These are phyloP conservation scores for Podospora pseudoanserina DNA, from an alignment of 495 filamentous ascomycete genomes.

Conservation along the genomic window DNA sequence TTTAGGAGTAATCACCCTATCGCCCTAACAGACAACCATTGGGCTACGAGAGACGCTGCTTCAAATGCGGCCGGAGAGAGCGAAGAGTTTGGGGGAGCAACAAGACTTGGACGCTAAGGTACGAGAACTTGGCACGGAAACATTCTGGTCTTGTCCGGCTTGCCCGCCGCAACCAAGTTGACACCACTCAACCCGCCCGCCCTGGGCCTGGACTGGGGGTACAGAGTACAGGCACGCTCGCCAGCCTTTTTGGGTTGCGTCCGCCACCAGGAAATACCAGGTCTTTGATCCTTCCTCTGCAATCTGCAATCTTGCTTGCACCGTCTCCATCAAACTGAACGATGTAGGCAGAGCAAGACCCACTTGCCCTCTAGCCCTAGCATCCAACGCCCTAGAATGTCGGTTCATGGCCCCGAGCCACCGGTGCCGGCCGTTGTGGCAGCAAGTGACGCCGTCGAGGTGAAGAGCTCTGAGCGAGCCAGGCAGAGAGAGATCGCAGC, in stretches of 20 bases:
- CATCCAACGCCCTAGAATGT: not conserved
- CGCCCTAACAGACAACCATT: too few relatives aligned
- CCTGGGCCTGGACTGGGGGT: too few relatives aligned
- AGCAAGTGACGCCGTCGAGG: not conserved
- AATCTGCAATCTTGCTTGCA: not conserved
- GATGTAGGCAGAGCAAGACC: not conserved
- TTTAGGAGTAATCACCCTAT: too few relatives aligned
- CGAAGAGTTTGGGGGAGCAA: too few relatives aligned
- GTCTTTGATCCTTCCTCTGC: not conserved
- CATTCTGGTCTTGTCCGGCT: not conserved
- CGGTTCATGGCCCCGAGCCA: not conserved
- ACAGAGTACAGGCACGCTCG: not conserved
- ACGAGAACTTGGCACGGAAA: not conserved
- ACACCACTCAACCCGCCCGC: too few relatives aligned
- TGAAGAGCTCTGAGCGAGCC: not conserved
- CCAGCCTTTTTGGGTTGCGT: not conserved
- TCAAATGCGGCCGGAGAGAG: too few relatives aligned
- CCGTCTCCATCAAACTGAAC: not conserved
- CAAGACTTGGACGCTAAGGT: not conserved
- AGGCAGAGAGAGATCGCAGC: slow-evolving; percentile 3
- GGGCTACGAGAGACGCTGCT: too few relatives aligned
- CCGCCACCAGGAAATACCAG: not conserved
- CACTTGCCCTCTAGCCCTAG: not conserved
- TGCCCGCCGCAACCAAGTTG: too few relatives aligned
- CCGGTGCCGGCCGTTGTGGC: not conserved